phyloP scores from a whole-genome alignment of 257 asterid species.

The Sherardia arvensis region DNA sequence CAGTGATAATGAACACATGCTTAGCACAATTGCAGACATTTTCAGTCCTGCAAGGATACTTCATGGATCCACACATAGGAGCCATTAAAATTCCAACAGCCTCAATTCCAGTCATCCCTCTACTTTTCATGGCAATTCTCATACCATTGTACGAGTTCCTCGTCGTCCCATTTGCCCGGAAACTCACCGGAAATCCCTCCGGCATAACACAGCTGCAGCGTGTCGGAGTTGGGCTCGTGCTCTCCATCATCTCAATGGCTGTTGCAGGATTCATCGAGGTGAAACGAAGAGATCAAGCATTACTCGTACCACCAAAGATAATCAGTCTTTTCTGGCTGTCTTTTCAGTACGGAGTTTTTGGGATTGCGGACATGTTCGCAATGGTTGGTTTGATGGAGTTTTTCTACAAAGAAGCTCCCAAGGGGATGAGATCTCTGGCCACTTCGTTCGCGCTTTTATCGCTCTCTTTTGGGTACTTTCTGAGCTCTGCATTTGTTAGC shows the following conservation, averaged over 20 bases:
- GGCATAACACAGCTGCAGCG: conserved; percentile 54
- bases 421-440: conserved; percentile 57
- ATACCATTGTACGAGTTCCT: conserved; percentile 37
- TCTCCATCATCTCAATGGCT: conserved; percentile 39
- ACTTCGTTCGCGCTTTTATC: conserved; percentile 73
- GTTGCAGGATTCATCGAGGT: conserved; percentile 37
- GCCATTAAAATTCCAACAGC: conserved; percentile 32
- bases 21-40: conserved; percentile 45
- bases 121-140: conserved; percentile 33
- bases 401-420: conserved; percentile 60
- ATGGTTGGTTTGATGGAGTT: conserved; percentile 63
- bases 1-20: conserved; percentile 45
- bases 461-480: conserved; percentile 47
- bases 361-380: conserved; percentile 70
- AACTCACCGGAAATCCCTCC: conserved; percentile 28
- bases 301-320: conserved; percentile 19
- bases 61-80: conserved; percentile 35
- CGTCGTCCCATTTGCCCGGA: conserved; percentile 33
- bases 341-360: conserved; percentile 55
- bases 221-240: conserved; percentile 34
- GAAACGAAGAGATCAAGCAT: conserved; percentile 33
- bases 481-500: conserved; percentile 48
- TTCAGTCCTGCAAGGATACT: conserved; percentile 38
- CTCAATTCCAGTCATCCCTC: conserved; percentile 38
- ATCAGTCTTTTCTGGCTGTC: conserved; percentile 58